These are phyloP conservation scores for Penicillium nucicola DNA, from an alignment of 495 filamentous ascomycete species.

Conservation along the genomic window DNA sequence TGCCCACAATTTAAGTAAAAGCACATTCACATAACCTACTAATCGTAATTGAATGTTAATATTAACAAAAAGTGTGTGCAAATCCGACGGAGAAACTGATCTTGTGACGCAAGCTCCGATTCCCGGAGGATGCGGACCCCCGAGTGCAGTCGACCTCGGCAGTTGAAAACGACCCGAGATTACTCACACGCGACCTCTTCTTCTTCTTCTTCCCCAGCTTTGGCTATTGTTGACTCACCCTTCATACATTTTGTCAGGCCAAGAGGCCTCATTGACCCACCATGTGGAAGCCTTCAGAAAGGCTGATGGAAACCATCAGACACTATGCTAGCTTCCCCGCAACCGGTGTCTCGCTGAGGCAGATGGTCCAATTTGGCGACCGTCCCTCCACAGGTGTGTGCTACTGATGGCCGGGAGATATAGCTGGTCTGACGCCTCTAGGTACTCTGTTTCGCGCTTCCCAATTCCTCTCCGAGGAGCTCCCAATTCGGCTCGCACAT, in stretches of 20 bases:
- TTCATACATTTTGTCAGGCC: conserved; percentile 19
- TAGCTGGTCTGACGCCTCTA: conserved; percentile 25
- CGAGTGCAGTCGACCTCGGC: conserved; percentile 23
- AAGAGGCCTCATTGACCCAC: conserved; percentile 32
- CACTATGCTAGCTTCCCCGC: conserved; percentile 97
- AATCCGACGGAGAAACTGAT: too few species aligned
- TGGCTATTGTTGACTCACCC: background rate
- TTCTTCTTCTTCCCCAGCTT: conserved; percentile 3
- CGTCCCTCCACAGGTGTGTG: conserved; percentile 76
- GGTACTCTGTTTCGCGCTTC: conserved; percentile 96
- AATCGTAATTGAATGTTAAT: too few species aligned
- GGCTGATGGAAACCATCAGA: conserved; percentile 96
- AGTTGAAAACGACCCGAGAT: conserved; percentile 15
- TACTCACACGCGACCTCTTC: conserved; percentile 12
- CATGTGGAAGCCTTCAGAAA: conserved; percentile 88
- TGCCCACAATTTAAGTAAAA: too few species aligned
- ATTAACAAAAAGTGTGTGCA: too few species aligned
- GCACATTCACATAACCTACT: too few species aligned
- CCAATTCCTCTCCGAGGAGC: conserved; percentile 96
- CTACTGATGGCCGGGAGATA: background rate
- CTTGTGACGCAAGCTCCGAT: conserved; percentile 19
- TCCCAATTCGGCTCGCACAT: conserved; percentile 94
- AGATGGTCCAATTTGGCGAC: conserved; percentile 99
- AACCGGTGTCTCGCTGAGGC: conserved; percentile 90
- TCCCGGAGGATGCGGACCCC: conserved; percentile 15